Base-by-base conservation (phyloP, 1,139 yeast species). In the Taiozyma sp. region DNA sequence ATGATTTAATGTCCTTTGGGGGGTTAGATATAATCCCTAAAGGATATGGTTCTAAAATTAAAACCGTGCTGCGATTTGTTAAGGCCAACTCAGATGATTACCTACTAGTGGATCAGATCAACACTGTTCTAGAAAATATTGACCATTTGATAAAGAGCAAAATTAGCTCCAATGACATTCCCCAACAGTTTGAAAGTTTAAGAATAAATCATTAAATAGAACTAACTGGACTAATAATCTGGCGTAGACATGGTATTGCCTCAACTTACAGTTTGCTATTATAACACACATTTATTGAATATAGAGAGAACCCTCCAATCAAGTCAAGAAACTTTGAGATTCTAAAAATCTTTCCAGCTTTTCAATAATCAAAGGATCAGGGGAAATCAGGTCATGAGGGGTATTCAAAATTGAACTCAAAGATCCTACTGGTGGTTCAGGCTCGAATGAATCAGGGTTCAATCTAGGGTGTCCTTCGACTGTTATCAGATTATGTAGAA, bases 81-180 rank as follows among this genome's bases (percentile, higher is more conserved):
- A 60, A 61, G 32, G 72, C 70, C 0, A 75, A 77, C 4, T 88
- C 84, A 57, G 64, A 65, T 22, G 92, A 86, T 63, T 67, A 79
- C 48, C 65, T 86, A 43, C 81, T 80, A 0, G 70, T 84, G 56
- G 87, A 83, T 48, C 87, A 83, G 59, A 81, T 86, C 1, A 64
- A 65, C 16, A 65, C 67, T 6, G 78, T 81, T 0, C 62, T 82
- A 22, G 66, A 66, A 8, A 70, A 72, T 1, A 75, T 81, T 32
- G 70, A 73, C 12, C 82, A 79, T 13, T 54, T 72, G 39, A 66
- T 70, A 46, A 58, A 57, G 41, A 63, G 61, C 7, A 56, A 47
- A 23, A 47, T 60, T 28, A 51, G 23, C 10, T 14, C 40, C 12
- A 4, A 43, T 10, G 48, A 51, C 2, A 32, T 51, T 22, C 56